Conservation (phyloP, 73 alveolate species). For the Paramecium octaurelia region DNA sequence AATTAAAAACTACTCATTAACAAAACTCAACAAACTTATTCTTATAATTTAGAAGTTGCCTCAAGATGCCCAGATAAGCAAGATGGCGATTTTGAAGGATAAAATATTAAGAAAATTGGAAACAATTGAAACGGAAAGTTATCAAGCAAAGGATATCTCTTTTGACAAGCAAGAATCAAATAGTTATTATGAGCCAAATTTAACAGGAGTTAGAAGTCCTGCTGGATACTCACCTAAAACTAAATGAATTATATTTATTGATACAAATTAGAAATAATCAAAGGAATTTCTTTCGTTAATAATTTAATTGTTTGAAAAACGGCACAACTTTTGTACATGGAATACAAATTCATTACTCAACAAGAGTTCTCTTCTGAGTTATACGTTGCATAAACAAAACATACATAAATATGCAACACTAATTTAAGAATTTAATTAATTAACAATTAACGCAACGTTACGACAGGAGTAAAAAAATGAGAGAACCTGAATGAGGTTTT, state of each 20-base stretch:
- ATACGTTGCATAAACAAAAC: too few relatives aligned
- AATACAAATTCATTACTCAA: too few relatives aligned
- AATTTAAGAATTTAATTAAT: background rate
- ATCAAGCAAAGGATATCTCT: background rate
- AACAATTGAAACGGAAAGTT: background rate
- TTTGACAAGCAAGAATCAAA: background rate
- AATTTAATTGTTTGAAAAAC: background rate
- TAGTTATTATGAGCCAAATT: background rate
- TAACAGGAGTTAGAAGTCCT: conserved; percentile 10
- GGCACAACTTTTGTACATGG: background rate
- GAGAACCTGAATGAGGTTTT: background rate
- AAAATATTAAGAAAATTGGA: background rate
- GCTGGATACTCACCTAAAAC: conserved; percentile 1
- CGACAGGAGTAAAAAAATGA: background rate
- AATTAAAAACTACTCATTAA: background rate
- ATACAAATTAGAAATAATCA: background rate
- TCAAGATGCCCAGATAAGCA: background rate
- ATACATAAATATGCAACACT: too few relatives aligned
- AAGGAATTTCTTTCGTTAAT: background rate
- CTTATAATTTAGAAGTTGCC: background rate
- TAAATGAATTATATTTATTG: background rate
- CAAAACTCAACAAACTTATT: background rate
- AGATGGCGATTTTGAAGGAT: background rate
- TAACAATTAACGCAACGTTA: background rate
- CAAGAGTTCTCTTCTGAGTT: too few relatives aligned